A percentile compares a stretch with the other conserved stretches of the same genome.
These are phyloP conservation scores for Beta corolliflora DNA, from an alignment of 179 eudicot species.

Conservation along the genomic window DNA sequence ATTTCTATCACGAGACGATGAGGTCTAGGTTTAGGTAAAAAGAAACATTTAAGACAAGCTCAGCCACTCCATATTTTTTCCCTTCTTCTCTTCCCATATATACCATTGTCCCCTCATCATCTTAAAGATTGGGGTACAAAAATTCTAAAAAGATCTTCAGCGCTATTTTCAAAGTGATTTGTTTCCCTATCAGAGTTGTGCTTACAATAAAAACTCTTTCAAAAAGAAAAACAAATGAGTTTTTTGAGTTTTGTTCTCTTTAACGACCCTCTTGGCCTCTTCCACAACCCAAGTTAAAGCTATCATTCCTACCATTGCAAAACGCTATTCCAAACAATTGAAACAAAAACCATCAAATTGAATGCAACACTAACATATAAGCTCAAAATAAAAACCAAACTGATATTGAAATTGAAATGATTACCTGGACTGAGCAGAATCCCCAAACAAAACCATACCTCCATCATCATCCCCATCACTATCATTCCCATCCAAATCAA, in stretches of 20 bases:
- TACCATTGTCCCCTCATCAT: neutral
- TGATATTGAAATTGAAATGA: neutral
- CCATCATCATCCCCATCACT: constrained; percentile 58
- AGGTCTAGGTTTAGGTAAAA: no score
- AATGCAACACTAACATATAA: neutral
- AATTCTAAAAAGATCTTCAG: neutral
- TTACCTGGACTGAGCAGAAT: constrained; percentile 52
- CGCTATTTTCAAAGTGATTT: neutral
- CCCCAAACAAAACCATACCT: constrained; percentile 36
- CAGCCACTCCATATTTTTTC: neutral
- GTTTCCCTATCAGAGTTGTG: neutral
- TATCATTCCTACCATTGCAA: no score
- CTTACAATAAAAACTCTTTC: neutral
- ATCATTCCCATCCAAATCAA: constrained; percentile 35
- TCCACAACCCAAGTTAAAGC: no score
- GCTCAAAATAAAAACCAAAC: neutral
- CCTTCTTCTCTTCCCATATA: neutral
- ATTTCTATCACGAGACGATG: neutral
- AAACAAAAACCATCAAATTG: neutral
- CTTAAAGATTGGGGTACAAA: neutral
- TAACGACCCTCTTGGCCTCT: no score
- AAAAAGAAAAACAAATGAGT: no score
- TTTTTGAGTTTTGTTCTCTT: no score
- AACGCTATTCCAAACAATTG: neutral
- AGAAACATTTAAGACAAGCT: neutral